Conservation (phyloP, 768 basidiomycete species). For the Lactarius akahatsu region DNA sequence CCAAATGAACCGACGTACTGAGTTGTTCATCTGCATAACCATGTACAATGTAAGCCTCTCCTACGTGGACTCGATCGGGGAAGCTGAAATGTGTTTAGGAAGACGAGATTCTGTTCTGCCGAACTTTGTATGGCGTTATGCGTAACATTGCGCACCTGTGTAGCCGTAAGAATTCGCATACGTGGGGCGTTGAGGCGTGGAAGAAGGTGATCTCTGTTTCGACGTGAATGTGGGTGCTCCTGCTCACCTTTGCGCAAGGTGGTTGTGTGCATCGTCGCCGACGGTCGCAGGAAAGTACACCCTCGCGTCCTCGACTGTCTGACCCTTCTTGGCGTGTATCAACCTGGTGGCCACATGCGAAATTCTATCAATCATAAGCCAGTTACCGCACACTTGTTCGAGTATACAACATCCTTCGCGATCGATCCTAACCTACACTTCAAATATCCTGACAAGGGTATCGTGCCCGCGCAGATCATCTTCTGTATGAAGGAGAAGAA, state of each 20-base stretch:
- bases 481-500: conserved; percentile 93
- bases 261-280: conserved; percentile 89
- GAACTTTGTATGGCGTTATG: conserved; percentile 96
- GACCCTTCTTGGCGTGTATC: conserved; percentile 91
- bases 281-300: conserved; percentile 80
- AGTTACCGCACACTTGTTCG: conserved; percentile 76
- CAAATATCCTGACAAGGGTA: conserved; percentile 87
- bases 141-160: conserved; percentile 78
- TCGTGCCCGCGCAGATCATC: conserved; percentile 92
- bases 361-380: conserved; percentile 70
- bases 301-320: conserved; percentile 85
- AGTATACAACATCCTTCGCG: conserved; percentile 81
- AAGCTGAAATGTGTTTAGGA: conserved; percentile 47
- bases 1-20: conserved; percentile 74
- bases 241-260: conserved; percentile 48
- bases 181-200: conserved; percentile 97
- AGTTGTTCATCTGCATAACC: conserved; percentile 91
- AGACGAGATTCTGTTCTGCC: conserved; percentile 86
- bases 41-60: conserved; percentile 83
- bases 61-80: conserved; percentile 5
- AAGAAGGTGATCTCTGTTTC: conserved; percentile 61
- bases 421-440: conserved; percentile 79
- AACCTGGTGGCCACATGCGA: conserved; percentile 60
- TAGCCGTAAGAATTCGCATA: conserved; percentile 84
- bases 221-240: background rate